Conservation (phyloP, 305 asterid genomes). For the Lippia alba region DNA sequence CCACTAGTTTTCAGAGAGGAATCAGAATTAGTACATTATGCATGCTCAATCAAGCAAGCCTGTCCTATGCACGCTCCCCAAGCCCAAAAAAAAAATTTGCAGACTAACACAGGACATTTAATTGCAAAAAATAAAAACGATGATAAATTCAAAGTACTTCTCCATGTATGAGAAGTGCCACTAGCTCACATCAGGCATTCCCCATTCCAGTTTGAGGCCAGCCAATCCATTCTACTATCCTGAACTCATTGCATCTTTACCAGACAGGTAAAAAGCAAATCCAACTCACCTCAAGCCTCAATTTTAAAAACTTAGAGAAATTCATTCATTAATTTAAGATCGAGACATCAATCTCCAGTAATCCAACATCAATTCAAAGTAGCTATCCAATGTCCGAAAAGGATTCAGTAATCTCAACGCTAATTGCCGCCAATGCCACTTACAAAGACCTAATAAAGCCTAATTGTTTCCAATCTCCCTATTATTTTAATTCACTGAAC, state of each 20-base stretch:
- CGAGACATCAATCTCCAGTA: slow-evolving; percentile 1
- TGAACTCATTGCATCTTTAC: slow-evolving; percentile 5
- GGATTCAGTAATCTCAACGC: not conserved
- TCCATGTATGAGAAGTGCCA: not conserved
- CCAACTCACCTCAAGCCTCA: slow-evolving; percentile 6
- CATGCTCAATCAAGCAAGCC: slow-evolving; percentile 20
- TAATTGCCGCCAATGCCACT: not conserved
- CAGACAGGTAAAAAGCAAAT: too few species aligned
- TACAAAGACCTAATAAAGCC: not conserved
- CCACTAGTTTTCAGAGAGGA: slow-evolving; percentile 1
- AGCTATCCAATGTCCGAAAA: slow-evolving; percentile 22
- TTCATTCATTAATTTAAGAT: not conserved
- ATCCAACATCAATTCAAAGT: slow-evolving; percentile 12
- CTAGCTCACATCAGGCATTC: slow-evolving; percentile 6
- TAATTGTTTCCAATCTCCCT: slow-evolving; percentile 15
- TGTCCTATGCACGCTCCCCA: not conserved
- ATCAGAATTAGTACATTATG: not conserved
- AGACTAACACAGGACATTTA: not conserved
- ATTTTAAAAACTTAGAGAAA: slow-evolving; percentile 10
- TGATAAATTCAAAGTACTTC: not conserved
- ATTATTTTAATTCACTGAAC: not conserved
- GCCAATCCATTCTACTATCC: slow-evolving; percentile 13
- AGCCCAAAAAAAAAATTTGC: slow-evolving; percentile 3
- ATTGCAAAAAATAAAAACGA: not conserved
- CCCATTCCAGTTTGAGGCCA: not conserved